These are phyloP conservation scores for Sistotremastrum niveocremeum DNA, from an alignment of 768 basidiomycete species.

Conservation along the genomic window DNA sequence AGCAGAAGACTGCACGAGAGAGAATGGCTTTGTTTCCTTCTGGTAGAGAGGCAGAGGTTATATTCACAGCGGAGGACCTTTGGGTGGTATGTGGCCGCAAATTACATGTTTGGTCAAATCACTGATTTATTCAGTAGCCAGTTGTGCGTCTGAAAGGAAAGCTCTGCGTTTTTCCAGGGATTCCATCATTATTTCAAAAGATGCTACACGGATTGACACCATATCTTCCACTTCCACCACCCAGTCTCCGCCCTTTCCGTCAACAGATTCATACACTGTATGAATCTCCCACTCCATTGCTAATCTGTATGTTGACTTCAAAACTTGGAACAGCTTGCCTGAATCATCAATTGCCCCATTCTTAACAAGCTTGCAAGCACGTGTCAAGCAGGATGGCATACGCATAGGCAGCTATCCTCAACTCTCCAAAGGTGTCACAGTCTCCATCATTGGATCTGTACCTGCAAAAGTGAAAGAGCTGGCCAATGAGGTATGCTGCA, in stretches of 20 bases:
- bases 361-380: constrained; percentile 61
- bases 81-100: constrained; percentile 56
- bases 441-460: constrained; percentile 44
- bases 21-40: constrained; percentile 89
- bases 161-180: constrained; percentile 85
- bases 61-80: constrained; percentile 67
- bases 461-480: constrained; percentile 19
- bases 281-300: constrained; percentile 7
- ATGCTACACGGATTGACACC: constrained; percentile 63
- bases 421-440: constrained; percentile 47
- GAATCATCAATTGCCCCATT: constrained; percentile 86
- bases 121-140: constrained; percentile 33
- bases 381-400: constrained; percentile 61
- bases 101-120: not conserved
- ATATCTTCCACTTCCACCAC: constrained; percentile 70
- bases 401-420: constrained; percentile 73
- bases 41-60: constrained; percentile 41
- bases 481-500: constrained; percentile 18
- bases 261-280: constrained; percentile 79
- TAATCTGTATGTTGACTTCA: not conserved
- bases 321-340: constrained; percentile 33
- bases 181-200: constrained; percentile 71
- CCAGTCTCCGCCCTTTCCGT: constrained; percentile 56
- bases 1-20: constrained; percentile 63
- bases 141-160: constrained; percentile 77